phyloP scores from a whole-genome alignment of 495 filamentous ascomycete species.

The Penicillium daleae region DNA sequence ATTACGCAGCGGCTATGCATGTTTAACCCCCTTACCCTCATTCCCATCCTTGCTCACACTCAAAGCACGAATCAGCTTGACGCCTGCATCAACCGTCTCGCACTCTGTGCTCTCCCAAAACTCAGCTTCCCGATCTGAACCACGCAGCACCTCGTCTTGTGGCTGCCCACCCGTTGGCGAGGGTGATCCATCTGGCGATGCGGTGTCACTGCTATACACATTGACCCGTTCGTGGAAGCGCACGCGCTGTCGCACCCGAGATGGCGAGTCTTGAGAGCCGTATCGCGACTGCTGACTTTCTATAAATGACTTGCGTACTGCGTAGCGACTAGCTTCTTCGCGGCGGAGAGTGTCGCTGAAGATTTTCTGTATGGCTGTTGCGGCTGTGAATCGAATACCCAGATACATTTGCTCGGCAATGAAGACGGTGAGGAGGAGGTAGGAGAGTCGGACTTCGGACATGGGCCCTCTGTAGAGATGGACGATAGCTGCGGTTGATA shows the following conservation, averaged over 20 bases:
- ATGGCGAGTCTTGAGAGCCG: conserved; percentile 10
- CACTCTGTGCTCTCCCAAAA: conserved; percentile 39
- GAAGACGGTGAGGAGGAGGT: conserved; percentile 76
- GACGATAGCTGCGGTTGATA: conserved; percentile 82
- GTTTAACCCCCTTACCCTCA: conserved; percentile 19
- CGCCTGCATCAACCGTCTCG: conserved; percentile 40
- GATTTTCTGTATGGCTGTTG: conserved; percentile 69
- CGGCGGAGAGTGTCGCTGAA: conserved; percentile 77
- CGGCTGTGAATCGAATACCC: conserved; percentile 65
- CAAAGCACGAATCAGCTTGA: conserved; percentile 44
- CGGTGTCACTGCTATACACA: conserved; percentile 36
- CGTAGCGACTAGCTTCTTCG: conserved; percentile 71
- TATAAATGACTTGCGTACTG: conserved; percentile 69
- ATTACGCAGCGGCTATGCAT: conserved; percentile 12
- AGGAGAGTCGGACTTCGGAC: conserved; percentile 68
- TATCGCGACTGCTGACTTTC: conserved; percentile 33
- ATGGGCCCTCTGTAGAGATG: conserved; percentile 76
- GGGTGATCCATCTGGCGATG: conserved; percentile 18
- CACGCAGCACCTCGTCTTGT: conserved; percentile 32
- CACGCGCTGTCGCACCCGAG: conserved; percentile 34
- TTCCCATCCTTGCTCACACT: conserved; percentile 12
- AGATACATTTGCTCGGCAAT: conserved; percentile 85
- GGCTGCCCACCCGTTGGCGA: conserved; percentile 23
- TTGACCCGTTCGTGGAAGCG: conserved; percentile 47
- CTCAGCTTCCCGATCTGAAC: conserved; percentile 33